A percentile compares a stretch with the other conserved stretches of the same genome.
Conservation (phyloP, 768 basidiomycete species). For the Ephemerocybe angulata region DNA sequence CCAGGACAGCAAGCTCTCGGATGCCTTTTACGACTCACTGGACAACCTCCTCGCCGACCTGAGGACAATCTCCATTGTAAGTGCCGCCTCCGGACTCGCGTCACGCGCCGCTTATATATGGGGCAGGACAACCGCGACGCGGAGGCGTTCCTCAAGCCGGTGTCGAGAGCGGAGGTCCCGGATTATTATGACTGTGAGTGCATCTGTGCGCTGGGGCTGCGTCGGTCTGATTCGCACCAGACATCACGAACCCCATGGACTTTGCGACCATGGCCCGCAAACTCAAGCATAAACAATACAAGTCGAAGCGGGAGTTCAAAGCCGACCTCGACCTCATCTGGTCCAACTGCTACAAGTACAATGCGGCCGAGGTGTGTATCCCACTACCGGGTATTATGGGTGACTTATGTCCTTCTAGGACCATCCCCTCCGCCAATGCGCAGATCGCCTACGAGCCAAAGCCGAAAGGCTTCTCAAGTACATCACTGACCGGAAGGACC, state of each 20-base stretch:
- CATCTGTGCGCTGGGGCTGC: no score
- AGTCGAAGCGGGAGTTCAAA: conserved; percentile 90
- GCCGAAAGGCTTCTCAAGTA: conserved; percentile 83
- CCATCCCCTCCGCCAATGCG: conserved; percentile 84
- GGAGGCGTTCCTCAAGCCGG: conserved; percentile 90
- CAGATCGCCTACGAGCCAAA: conserved; percentile 75
- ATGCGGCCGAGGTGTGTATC: conserved; percentile 83
- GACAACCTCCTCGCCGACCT: conserved; percentile 87
- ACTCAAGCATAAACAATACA: conserved; percentile 88
- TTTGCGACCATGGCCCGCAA: conserved; percentile 89
- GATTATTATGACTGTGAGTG: conserved; percentile 88
- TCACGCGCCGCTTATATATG: conserved; percentile 23
- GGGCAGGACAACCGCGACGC: conserved; percentile 81
- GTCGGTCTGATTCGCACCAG: no score
- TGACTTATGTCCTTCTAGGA: no score
- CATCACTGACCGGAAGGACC: conserved; percentile 85
- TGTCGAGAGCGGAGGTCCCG: conserved; percentile 83
- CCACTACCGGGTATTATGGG: no score
- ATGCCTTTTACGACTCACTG: conserved; percentile 91
- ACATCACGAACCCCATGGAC: conserved; percentile 95
- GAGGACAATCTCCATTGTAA: conserved; percentile 67
- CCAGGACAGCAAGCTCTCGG: conserved; percentile 69
- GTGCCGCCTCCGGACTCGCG: conserved; percentile 25
- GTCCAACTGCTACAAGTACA: conserved; percentile 93
- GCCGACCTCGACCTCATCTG: conserved; percentile 95